These are phyloP conservation scores for Sugiyamaella marilandica DNA, from an alignment of 805 yeast genomes.

Conservation along the genomic window DNA sequence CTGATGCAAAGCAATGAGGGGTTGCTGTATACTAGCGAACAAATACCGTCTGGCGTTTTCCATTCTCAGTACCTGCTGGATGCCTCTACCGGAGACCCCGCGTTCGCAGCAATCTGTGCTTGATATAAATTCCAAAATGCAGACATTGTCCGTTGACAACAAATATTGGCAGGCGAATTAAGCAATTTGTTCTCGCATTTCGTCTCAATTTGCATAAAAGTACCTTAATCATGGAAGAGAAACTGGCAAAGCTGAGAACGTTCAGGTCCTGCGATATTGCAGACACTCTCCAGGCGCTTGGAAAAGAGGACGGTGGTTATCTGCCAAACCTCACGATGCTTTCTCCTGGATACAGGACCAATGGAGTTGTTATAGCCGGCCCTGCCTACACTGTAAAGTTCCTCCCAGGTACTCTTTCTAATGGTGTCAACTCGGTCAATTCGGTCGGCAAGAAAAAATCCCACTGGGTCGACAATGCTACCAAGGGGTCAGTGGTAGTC, in stretches of 20 bases:
- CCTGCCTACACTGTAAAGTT: conserved; percentile 16
- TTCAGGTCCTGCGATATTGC: conserved; percentile 16
- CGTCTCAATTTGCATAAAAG: too few relatives aligned
- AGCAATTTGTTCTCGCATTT: too few relatives aligned
- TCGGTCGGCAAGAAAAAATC: not conserved
- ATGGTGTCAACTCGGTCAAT: not conserved
- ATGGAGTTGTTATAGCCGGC: conserved; percentile 13
- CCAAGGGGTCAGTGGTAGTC: conserved; percentile 7
- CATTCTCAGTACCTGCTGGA: too few relatives aligned
- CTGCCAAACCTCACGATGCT: conserved; percentile 11
- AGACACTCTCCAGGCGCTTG: conserved; percentile 13
- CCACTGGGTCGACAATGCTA: conserved; percentile 13
- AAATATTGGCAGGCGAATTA: too few relatives aligned
- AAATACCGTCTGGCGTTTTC: too few relatives aligned
- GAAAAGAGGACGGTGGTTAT: conserved; percentile 13
- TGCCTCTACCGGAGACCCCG: too few relatives aligned
- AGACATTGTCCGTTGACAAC: too few relatives aligned
- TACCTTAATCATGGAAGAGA: conserved; percentile 1
- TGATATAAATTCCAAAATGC: too few relatives aligned
- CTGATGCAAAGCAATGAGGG: too few relatives aligned
- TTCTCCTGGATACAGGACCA: conserved; percentile 10
- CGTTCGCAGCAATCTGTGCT: too few relatives aligned
- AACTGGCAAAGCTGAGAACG: conserved; percentile 3
- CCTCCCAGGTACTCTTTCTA: not conserved
- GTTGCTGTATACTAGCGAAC: too few relatives aligned